Base-by-base conservation (phyloP, 768 basidiomycete genomes). In the Naematelia aurantialba region DNA sequence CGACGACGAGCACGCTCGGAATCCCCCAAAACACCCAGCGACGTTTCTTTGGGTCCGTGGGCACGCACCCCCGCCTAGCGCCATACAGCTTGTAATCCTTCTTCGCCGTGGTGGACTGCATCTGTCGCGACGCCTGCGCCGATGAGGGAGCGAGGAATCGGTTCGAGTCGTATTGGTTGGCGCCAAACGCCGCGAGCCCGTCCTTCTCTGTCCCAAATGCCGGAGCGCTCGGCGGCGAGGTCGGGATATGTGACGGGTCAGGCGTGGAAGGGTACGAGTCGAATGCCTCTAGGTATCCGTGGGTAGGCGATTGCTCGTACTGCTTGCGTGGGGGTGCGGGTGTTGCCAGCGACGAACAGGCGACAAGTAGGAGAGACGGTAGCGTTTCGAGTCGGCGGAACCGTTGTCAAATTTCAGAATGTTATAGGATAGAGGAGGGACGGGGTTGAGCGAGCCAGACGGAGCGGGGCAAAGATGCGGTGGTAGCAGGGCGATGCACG, bases 261-360 rank as follows among this genome's bases (percentile, higher is more conserved):
- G 67, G 70, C 10, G 64, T 56, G 3, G 56, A 58, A 5, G 57
- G 60, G 50, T 64, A 62, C 1, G 67, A 65, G 21, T 68, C 60
- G 60, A 72, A 67, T 5, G 57, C 58, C 39, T 69, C 70, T 31
- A 72, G 64, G 55, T 72, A 72, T 26, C 61, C 68, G 68, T 68
- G 67, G 13, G 70, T 72, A n/a, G 70, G 70, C 2, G 70, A 72
- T 21, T 51, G 65, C 51, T 60, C 58, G 65, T 69, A 66, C 62
- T 66, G 42, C 12, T 11, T 19, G 24, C n/a, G 52, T 12, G 54
- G 34, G 8, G 34, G 34, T 39, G 8, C 17, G 8, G 34, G 34
- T 39, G 17, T 39, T 39, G 34, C n/a, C n/a, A n/a, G n/a, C n/a
- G n/a, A n/a, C n/a, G n/a, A n/a, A n/a, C n/a, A n/a, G n/a, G n/a